Base-by-base conservation (phyloP, 768 basidiomycete genomes). In the Agaricus blazei region DNA sequence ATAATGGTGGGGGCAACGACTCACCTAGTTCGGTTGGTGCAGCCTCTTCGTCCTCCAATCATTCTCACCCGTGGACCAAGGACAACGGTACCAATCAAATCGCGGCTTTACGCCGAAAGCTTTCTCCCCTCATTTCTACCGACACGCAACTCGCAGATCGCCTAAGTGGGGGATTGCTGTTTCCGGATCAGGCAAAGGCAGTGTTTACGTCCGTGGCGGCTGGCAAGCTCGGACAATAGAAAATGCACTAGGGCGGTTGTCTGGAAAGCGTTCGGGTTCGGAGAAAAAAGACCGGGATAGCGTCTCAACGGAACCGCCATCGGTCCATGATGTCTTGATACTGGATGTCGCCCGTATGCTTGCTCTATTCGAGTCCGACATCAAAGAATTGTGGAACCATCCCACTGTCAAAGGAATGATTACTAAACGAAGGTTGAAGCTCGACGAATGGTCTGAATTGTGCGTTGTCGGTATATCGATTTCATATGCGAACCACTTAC, bases 371-470 rank as follows among this genome's bases (percentile, higher is more conserved):
- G 78, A 79, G 60, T 77, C 82, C 15, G 90, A 92, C 64, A 81
- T 92, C 64, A 73, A 76, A 55, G 76, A 82, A 52, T 75, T 93
- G 23, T 93, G 90, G 89, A 72, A 75, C 46, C 84, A 90, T 59
- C 80, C 85, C 0, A 77, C 80, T 8, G 90, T 93, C 51, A 82
- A 80, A 63, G 80, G 76, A 27, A 69, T 92, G 67, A 84, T 90
- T 45, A 72, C 73, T 23, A 83, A 80, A 63, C 77, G 90, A 55
- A 83, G 84, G 56, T 69, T 93, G 48, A 85, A 88, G 63, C 73
- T 93, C 49, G 90, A 93, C 60, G 90, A 93, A 67, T 91, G 90
- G 85, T 83, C 88, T 11, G 90, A 92, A 71, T 93, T 88, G 90
- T 93, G 65, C 68, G 90, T 76, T 28, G 42, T 38, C 31, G 54